Percentiles rank a stretch among this genome's conserved stretches.
Conservation (phyloP, 345 rosid genomes). For the Odontarrhena argentea region DNA sequence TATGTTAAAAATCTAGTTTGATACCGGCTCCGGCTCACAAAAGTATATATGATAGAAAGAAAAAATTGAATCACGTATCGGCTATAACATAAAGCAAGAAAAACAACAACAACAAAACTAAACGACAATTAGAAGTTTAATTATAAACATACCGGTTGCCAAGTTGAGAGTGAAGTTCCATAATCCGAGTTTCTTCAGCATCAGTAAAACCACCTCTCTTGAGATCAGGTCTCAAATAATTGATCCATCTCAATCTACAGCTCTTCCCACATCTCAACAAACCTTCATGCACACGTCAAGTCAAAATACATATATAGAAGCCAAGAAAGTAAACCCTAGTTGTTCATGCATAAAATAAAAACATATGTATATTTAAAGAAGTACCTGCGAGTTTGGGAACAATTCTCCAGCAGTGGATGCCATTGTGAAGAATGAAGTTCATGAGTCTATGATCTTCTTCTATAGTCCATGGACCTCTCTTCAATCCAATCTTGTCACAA, state of each 20-base stretch:
- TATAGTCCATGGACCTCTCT: constrained; percentile 95
- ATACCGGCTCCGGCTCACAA: background rate
- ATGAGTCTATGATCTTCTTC: constrained; percentile 96
- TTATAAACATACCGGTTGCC: constrained; percentile 66
- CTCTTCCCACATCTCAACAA: constrained; percentile 89
- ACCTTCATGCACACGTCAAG: constrained; percentile 48
- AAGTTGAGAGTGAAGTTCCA: constrained; percentile 77
- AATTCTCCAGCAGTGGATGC: constrained; percentile 92
- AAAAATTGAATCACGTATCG: background rate
- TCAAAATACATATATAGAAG: background rate
- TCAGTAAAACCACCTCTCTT: constrained; percentile 84
- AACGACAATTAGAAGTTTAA: too few species aligned
- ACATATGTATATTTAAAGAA: background rate
- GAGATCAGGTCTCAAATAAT: constrained; percentile 88
- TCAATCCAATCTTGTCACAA: constrained; percentile 88
- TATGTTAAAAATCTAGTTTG: background rate
- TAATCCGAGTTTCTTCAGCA: constrained; percentile 74
- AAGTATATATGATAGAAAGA: background rate
- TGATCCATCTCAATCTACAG: constrained; percentile 92
- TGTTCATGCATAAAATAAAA: constrained; percentile 3
- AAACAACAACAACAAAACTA: too few species aligned
- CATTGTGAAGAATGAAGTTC: constrained; percentile 81
- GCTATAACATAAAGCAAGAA: too few species aligned
- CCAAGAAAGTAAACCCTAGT: background rate
- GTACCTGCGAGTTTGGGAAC: constrained; percentile 96